These are phyloP conservation scores for Eruca vesicaria DNA, from an alignment of 441 rosid genomes.

Conservation along the genomic window DNA sequence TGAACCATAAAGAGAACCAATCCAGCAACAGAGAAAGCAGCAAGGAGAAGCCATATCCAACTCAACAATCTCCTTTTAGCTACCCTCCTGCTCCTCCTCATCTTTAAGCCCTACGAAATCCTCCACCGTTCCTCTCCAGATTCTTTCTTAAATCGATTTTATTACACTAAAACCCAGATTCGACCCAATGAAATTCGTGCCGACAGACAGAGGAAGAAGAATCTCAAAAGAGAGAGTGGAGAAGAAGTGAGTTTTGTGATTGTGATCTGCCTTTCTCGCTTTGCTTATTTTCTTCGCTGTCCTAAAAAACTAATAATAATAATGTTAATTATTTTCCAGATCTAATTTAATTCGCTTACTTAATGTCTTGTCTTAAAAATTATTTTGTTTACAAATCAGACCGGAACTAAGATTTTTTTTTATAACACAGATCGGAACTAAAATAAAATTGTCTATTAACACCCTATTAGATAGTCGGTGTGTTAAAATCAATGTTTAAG, in stretches of 20 bases:
- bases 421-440: neutral
- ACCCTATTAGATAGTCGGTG: neutral
- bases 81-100: constrained; percentile 98
- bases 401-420: neutral
- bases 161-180: constrained; percentile 24
- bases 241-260: constrained; percentile 14
- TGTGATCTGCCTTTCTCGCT: constrained; percentile 20
- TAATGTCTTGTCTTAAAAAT: neutral
- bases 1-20: constrained; percentile 78
- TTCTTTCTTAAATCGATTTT: neutral
- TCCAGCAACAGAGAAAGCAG: constrained; percentile 64
- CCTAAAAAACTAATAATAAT: neutral
- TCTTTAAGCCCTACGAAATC: constrained; percentile 38
- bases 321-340: neutral
- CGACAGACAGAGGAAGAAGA: constrained; percentile 19
- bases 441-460: neutral
- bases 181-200: neutral
- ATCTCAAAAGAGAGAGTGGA: constrained; percentile 1
- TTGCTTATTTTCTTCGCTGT: constrained; percentile 21
- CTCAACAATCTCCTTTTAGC: constrained; percentile 77
- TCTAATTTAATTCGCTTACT: constrained; percentile 4
- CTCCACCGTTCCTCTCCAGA: constrained; percentile 15
- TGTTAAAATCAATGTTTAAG: too few species aligned
- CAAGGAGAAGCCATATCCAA: constrained; percentile 88
- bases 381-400: neutral